Conservation (phyloP, 2,329 filamentous ascomycete genomes). For the Fusarium stilboides region DNA sequence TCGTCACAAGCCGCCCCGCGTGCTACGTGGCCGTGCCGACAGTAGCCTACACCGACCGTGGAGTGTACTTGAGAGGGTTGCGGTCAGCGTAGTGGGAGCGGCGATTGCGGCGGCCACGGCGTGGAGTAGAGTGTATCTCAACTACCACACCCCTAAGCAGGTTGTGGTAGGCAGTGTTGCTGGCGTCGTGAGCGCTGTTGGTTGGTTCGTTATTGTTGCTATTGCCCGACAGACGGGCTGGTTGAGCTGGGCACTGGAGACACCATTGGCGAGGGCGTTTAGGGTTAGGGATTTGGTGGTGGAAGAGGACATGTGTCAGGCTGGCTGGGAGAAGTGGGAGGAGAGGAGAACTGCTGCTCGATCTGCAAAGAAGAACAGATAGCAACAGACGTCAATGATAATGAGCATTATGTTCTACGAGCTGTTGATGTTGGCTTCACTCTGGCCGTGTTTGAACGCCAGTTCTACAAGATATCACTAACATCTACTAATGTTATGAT, state of each 20-base stretch:
- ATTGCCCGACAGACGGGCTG: slow-evolving; percentile 76
- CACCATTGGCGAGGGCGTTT: slow-evolving; percentile 74
- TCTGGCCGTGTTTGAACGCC: neutral
- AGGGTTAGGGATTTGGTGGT: slow-evolving; percentile 87
- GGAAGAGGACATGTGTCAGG: slow-evolving; percentile 89
- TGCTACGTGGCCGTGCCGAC: slow-evolving; percentile 11
- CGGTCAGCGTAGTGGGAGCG: slow-evolving; percentile 69
- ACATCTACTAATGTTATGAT: neutral
- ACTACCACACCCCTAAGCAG: slow-evolving; percentile 91
- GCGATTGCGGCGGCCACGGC: slow-evolving; percentile 78
- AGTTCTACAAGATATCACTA: neutral
- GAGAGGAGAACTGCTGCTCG: slow-evolving; percentile 57
- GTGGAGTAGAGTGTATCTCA: slow-evolving; percentile 88
- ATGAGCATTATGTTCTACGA: neutral
- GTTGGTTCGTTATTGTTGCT: slow-evolving; percentile 85
- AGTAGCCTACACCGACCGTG: slow-evolving; percentile 62
- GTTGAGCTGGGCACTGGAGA: slow-evolving; percentile 80
- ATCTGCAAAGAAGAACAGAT: slow-evolving; percentile 52
- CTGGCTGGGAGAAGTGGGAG: slow-evolving; percentile 96
- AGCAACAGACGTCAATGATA: neutral
- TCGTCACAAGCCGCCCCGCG: slow-evolving; percentile 75
- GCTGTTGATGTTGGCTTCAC: neutral
- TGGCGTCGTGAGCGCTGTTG: slow-evolving; percentile 78
- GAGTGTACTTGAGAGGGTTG: slow-evolving; percentile 72
- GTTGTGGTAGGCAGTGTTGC: slow-evolving; percentile 84